These are phyloP conservation scores for Beta lomatogona DNA, from an alignment of 179 eudicot genomes.

Conservation along the genomic window DNA sequence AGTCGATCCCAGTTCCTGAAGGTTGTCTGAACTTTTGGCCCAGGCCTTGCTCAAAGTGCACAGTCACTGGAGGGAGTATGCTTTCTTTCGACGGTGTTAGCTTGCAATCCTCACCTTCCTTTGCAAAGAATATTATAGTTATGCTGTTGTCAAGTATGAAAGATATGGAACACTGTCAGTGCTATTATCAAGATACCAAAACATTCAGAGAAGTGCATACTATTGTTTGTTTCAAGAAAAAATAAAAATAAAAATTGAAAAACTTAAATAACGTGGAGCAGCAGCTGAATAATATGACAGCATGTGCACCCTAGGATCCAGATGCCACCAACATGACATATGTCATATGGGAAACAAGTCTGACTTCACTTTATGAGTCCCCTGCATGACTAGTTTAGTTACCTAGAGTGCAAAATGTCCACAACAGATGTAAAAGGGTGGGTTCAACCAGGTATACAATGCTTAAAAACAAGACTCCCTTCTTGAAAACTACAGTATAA, in stretches of 20 bases:
- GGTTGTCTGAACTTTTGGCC: conserved; percentile 88
- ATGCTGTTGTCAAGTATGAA: conserved; percentile 53
- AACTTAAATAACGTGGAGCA: neutral
- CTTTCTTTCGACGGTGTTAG: conserved; percentile 69
- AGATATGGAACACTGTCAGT: conserved; percentile 6
- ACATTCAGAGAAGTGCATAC: neutral
- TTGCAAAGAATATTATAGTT: conserved; percentile 82
- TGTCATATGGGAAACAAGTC: neutral
- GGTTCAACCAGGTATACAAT: neutral
- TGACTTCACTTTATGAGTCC: neutral
- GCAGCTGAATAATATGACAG: neutral
- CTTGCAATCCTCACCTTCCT: conserved; percentile 79
- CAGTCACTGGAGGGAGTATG: conserved; percentile 62
- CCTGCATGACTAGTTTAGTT: neutral
- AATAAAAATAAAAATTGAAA: neutral
- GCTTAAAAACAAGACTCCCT: neutral
- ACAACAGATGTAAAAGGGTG: neutral
- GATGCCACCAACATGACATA: neutral
- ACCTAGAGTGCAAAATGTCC: neutral
- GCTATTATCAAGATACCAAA: neutral
- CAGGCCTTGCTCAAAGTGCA: conserved; percentile 78
- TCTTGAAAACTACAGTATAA: neutral
- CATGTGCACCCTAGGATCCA: neutral
- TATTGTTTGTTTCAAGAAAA: too few relatives aligned
- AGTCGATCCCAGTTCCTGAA: conserved; percentile 84